phyloP scores from a whole-genome alignment of 768 basidiomycete species.

The Mrakia frigida region DNA sequence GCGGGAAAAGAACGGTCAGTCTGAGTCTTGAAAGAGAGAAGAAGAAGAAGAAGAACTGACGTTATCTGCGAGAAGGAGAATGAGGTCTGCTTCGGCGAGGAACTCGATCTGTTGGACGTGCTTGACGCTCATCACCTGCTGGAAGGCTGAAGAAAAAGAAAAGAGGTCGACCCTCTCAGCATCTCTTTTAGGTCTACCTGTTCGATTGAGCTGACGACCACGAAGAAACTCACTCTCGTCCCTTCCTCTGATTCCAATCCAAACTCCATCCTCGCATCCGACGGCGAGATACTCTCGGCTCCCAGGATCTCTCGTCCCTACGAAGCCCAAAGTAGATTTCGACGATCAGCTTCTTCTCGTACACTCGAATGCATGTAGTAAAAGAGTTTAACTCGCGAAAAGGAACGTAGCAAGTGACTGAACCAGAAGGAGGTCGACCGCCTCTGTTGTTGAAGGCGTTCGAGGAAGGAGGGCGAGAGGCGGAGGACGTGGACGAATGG shows the following conservation, averaged over 20 bases:
- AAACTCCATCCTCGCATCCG: constrained; percentile 90
- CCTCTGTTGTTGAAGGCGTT: background rate
- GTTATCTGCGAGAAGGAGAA: constrained; percentile 91
- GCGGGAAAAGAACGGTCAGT: background rate
- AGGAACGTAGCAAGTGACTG: constrained; percentile 1
- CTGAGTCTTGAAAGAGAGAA: background rate
- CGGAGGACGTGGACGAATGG: background rate
- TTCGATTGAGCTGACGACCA: too few species aligned
- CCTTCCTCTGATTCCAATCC: constrained; percentile 81
- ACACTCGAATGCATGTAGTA: too few species aligned
- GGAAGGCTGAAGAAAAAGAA: constrained; percentile 39
- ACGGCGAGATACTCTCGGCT: constrained; percentile 56
- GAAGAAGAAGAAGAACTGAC: constrained; percentile 36
- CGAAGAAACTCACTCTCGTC: background rate
- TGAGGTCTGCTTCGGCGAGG: constrained; percentile 90
- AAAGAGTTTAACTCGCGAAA: background rate
- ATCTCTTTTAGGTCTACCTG: too few species aligned
- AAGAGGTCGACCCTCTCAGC: too few species aligned
- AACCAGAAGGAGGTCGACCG: background rate
- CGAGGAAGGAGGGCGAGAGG: background rate
- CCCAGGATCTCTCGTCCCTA: background rate
- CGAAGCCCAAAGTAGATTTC: too few species aligned
- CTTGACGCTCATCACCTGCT: constrained; percentile 89
- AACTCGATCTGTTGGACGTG: constrained; percentile 93
- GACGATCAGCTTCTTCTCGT: background rate